Evolutionary conservation across 164 flowering plant genomes (phyloP).

Genomic region (Tetracentron sinense): DNA sequence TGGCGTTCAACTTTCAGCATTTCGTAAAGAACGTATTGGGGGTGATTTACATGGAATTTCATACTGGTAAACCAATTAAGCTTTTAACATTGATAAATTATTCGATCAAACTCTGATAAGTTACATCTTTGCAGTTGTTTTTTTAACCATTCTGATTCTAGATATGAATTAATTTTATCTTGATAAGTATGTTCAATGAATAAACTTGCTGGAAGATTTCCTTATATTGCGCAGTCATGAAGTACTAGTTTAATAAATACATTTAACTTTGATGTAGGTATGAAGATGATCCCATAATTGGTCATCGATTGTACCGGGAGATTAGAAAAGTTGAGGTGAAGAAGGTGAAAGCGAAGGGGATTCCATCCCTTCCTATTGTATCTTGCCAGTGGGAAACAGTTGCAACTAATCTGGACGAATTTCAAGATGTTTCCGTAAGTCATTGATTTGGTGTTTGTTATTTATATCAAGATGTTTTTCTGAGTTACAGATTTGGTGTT

Average conservation of each 20-base stretch:
- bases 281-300: constrained; percentile 87
- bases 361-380: constrained; percentile 50
- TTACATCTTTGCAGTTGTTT: background rate
- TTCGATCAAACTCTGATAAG: background rate
- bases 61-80: constrained; percentile 58
- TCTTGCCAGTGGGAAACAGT: constrained; percentile 93
- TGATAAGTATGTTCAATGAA: no score
- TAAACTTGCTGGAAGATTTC: background rate
- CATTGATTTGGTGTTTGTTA: no score
- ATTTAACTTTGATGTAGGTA: constrained; percentile 50
- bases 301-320: constrained; percentile 92
- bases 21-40: constrained; percentile 93
- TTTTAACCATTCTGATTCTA: background rate
- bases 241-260: background rate
- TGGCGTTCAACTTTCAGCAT: constrained; percentile 72
- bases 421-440: constrained; percentile 93
- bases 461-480: no score
- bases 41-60: constrained; percentile 91
- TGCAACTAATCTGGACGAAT: constrained; percentile 94
- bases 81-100: background rate
- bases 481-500: no score
- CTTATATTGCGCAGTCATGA: background rate
- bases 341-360: constrained; percentile 60
- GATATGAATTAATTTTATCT: background rate
- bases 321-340: constrained; percentile 80